A percentile compares a stretch with the other conserved stretches of the same genome.
phyloP scores from a whole-genome alignment of 2,329 filamentous ascomycete genomes.

The Chaetomium strumarium region DNA sequence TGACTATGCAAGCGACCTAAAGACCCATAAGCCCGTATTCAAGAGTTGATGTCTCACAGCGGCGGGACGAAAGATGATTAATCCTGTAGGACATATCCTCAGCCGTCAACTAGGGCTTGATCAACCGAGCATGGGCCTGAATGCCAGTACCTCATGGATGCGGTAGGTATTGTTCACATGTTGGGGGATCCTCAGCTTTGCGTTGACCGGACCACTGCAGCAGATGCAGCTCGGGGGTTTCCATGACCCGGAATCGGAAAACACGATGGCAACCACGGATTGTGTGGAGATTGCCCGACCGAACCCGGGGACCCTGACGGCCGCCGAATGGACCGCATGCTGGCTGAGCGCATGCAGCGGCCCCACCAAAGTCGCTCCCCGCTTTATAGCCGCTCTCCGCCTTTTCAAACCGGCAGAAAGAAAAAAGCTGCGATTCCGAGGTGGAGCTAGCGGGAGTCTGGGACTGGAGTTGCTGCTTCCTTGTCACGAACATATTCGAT shows the following conservation, averaged over 20 bases:
- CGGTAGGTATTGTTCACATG: too few relatives aligned
- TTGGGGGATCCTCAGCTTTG: neutral
- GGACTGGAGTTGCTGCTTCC: neutral
- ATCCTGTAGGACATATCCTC: too few relatives aligned
- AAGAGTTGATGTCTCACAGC: too few relatives aligned
- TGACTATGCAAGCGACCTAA: too few relatives aligned
- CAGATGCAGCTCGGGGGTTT: neutral
- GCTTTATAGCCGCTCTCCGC: conserved; percentile 11
- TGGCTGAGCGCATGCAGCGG: neutral
- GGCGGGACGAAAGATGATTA: too few relatives aligned
- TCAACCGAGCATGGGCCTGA: too few relatives aligned
- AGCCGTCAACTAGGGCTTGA: too few relatives aligned
- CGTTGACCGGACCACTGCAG: neutral
- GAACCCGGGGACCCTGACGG: conserved; percentile 1
- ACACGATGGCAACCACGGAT: neutral
- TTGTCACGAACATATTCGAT: neutral
- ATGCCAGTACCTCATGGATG: too few relatives aligned
- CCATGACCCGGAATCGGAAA: neutral
- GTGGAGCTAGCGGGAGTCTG: neutral
- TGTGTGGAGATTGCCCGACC: conserved; percentile 3
- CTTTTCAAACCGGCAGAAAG: conserved; percentile 21
- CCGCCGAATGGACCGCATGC: conserved; percentile 18
- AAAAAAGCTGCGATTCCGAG: conserved; percentile 15
- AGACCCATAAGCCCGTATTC: too few relatives aligned
- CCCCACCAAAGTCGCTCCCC: neutral